Base-by-base conservation (phyloP, 129 eudicot species). In the Flaveria bidentis region DNA sequence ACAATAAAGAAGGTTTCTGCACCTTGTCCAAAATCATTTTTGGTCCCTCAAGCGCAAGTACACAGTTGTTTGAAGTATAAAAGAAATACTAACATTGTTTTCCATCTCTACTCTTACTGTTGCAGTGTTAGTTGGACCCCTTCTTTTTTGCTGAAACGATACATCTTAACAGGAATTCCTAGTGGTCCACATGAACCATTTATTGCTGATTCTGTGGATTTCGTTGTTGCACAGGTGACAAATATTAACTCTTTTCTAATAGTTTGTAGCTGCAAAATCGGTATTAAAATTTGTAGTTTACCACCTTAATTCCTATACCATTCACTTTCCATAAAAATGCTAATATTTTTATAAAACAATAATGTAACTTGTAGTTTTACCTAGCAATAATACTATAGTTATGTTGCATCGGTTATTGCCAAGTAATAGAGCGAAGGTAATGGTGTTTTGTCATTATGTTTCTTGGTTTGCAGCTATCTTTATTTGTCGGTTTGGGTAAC, bases 111-210 rank as follows among this genome's bases (percentile, higher is more conserved):
- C 20, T 61, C 49, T 33, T 12, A 7, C 23, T 87, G 66, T 81
- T 78, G 70, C 89, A 94, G 99, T 75, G 94, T 94, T 82, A 87
- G 93, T 77, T 94, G 99, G 99, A 68, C 96, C 65, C 99, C 99
- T 75, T 82, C 99, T 18, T 94, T 94, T 81, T 84, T 94, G 84
- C 87, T 94, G 87, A 94, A 94, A 79, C 88, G 99, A 33, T 89
- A 91, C 68, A 88, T 94, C 82, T 75, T 94, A 75, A 85, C 88
- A 41, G 99, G 99, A 69, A 94, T 94, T 45, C 87, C 92, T 11
- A 86, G 84, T 74, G 97, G 99, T 64, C 99, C 99, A n/a, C 99
- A 91, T 51, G 99, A 94, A 80, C 99, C 99, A 22, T 94, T 94
- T 76, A 88, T 91, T 66, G 99, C 99, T 13, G 99, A 94, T 82